Base-by-base conservation (phyloP, 164 flowering plant species). In the Cinnamomum chago region DNA sequence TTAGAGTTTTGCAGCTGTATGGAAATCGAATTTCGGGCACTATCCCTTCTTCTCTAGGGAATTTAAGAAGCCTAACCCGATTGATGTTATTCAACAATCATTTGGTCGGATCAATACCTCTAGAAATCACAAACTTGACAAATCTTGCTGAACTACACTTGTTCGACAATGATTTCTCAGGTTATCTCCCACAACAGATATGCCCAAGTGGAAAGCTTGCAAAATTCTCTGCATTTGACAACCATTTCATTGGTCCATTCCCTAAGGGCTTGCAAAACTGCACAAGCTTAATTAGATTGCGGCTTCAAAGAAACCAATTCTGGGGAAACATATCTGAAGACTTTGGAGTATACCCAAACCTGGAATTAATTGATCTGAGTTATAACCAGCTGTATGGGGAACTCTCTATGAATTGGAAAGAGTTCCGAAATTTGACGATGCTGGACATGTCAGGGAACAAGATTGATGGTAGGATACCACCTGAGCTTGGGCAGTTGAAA, bases 181-280 rank as follows among this genome's bases (percentile, higher is more conserved):
- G 83, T 51, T 72, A 24, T 75, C 25, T 79, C 64, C 83, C 83
- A 28, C 27, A 11, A 10, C 23, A 68, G 25, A 62, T 77, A 33
- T 80, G 83, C 62, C 28, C 50, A 64, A 78, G 76, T 0, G 73
- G 76, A 25, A 17, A 30, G 15, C 80, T 80, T 3, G 18, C 55
- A 47, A 67, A 72, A 66, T 75, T 80, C 30, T 20, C 58, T 18
- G 78, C 78, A 22, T 20, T 62, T 20, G 33, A 33, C 50, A 77
- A 80, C 62, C 74, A 50, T 33, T 50, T 80, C 66, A 28, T 70
- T 2, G 83, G 83, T 13, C 76, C 78, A 2, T 69, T 80, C 14
- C 78, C 83, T n/a, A 35, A 72, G 68, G 69, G 80, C 72, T 13
- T 80, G 27, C 67, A 27, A 62, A 75, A 75, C 47, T 80, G 78